Conservation (phyloP, 108 stramenopile genomes). For the Skeletonema tropicum region DNA sequence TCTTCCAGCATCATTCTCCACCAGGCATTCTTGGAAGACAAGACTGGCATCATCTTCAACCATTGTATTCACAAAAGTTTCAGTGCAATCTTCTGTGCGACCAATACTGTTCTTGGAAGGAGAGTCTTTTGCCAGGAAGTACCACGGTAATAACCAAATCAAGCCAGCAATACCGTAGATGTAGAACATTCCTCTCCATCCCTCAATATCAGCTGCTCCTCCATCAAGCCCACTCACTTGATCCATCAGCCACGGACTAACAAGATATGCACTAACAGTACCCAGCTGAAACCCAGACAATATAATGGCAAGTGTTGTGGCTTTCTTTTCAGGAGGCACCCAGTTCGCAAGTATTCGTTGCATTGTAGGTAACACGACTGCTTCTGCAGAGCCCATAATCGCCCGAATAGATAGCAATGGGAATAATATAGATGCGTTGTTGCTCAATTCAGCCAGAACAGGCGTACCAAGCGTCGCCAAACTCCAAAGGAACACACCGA, state of each 20-base stretch:
- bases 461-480: slow-evolving; percentile 76
- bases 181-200: slow-evolving; percentile 80
- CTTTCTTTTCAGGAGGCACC: slow-evolving; percentile 76
- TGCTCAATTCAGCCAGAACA: slow-evolving; percentile 41
- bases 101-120: slow-evolving; percentile 31
- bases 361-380: slow-evolving; percentile 80
- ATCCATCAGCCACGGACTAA: slow-evolving; percentile 76
- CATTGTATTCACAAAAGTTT: slow-evolving; percentile 32
- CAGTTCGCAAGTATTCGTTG: slow-evolving; percentile 78
- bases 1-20: not conserved
- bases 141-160: slow-evolving; percentile 77
- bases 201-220: slow-evolving; percentile 34
- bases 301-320: slow-evolving; percentile 69
- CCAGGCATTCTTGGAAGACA: slow-evolving; percentile 35
- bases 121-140: slow-evolving; percentile 65
- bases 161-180: slow-evolving; percentile 78
- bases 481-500: slow-evolving; percentile 73
- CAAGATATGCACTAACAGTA: slow-evolving; percentile 78
- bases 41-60: slow-evolving; percentile 53
- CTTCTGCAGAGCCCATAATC: slow-evolving; percentile 82
- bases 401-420: slow-evolving; percentile 69
- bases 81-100: slow-evolving; percentile 25
- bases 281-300: slow-evolving; percentile 83
- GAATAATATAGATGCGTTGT: slow-evolving; percentile 19
- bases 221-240: slow-evolving; percentile 45